Evolutionary conservation across 495 filamentous ascomycete genomes (phyloP), one percentile per base, ranked within the genome.

Genomic region (Aspergillus bertholletiae): DNA sequence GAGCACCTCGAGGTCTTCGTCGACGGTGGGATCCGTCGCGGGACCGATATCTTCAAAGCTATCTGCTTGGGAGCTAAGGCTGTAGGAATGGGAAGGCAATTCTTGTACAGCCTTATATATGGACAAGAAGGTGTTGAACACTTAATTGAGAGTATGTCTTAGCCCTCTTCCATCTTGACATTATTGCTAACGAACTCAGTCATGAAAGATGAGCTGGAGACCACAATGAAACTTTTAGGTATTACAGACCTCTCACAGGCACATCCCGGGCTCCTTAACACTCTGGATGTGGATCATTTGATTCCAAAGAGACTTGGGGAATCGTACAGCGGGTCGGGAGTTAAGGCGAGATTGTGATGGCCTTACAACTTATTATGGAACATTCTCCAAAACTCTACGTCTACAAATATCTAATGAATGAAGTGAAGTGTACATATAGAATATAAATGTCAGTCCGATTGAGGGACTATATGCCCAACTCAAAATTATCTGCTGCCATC

Each of bases 191-290:
- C 18, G 32, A 9, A 13, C 32, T 28, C 55, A 86, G 84, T 89
- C n/a, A 59, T 92, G 23, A 79, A 81, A 53, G 86, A 89, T 55
- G 88, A 92, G 60, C 67, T 90, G 32, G 77, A 83, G 54, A 86
- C 84, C 3, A 81, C 86, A 7, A 89, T 90, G 85, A 75, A 81
- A 32, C 78, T 89, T 72, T 79, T 81, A 51, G 88, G 86, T 3
- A 77, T 92, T 13, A 89, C 82, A 12, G 73, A 84, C 55, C 66
- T 90, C 7, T 74, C 78, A 7, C 74, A 88, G 70, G 76, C 82
- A 7, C 79, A 83, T 62, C 84, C 84, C 2, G 83, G 79, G 0
- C 58, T 86, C 43, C 56, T 88, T 32, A 86, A 87, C 61, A 89
- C 87, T n/a, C 60, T 68, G 6, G 80, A 76, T 32, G 72, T 88